Evolutionary conservation across 1,284 basidiomycete species (phyloP), one percentile per base, ranked within the genome.

Genomic region (Sparassis latifolia): DNA sequence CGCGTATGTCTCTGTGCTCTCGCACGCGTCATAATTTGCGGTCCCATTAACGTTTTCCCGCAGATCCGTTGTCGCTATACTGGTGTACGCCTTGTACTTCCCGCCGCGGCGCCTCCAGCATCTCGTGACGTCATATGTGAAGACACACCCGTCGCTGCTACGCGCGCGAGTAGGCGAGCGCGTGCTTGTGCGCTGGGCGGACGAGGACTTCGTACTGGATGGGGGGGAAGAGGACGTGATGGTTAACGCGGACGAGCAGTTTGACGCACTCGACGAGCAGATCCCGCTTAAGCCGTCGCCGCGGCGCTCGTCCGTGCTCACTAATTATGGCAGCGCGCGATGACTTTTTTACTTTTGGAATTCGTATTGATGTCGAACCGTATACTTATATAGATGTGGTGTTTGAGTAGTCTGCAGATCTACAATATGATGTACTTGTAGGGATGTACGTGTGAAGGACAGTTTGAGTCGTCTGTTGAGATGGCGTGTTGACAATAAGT

Each of bases 241-340:
- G 65, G 65, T 70, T 9, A 68, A 69, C 48, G 56, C 48, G 31
- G 54, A 54, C 20, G 54, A 47, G 35, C 50, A 54, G 27, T 55
- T 54, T 32, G 53, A 55, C 12, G 56, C 56, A 10, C 53, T 52
- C 42, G 64, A 63, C 33, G 67, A 70, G 52, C 58, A 62, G 31
- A 67, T 71, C 41, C 69, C 69, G 28, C 56, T 71, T 20, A 70
- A 66, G 55, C 66, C 68, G 10, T 66, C 63, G 41, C 68, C 63
- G 30, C 58, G 59, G 46, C 51, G 42, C 44, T 53, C 12, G 45
- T 43, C 47, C 41, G 37, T 35, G 33, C 52, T 51, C 27, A 44
- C 47, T 31, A 51, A 55, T 35, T 68, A 68, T 40, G 66, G 67
- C 3, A 56, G 51, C 33, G 54, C 55, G 27, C 29, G 44, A 45